Evolutionary conservation across 176 grass and related monocot species (phyloP), one percentile per base, ranked within the genome.

Genomic region (Cenchrus purpureus): DNA sequence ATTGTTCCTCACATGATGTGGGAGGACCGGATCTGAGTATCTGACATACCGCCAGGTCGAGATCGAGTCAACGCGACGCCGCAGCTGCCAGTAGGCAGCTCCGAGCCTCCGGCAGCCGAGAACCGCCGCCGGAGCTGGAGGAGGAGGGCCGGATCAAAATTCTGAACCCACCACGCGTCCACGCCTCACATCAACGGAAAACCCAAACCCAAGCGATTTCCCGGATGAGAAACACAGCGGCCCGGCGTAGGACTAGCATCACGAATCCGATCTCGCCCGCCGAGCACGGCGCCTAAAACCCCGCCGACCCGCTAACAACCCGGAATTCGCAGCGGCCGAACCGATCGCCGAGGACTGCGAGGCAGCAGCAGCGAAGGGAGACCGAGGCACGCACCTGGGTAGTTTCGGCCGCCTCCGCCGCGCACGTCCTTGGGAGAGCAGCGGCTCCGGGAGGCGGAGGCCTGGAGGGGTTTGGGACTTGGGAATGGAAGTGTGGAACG

Each of bases 11-110:
- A 2, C 31, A 19, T 8, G 42, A 19, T 8, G 42, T 12, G 22
- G 14, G 1, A 59, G 15, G 40, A 52, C 14, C n/a, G 76, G 87
- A 89, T 89, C 87, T 79, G 42, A n/a, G 63, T 44, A 82, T 77
- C 79, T 76, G 52, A 16, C 20, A 43, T 11, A 43, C 22, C 46
- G 40, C 13, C 31, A 58, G 50, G 28, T 74, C 6, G 59, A 68
- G 77, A 81, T 89, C 82, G 14, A 81, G 53, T 68, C 61, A 53
- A 60, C 51, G 42, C 51, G 0, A 31, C 34, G 42, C 51, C 12
- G 12, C 6, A 60, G 58, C 29, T 15, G 34, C 44, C 17, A 51
- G 29, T 7, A 54, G 17, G 81, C 60, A 53, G 82, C 79, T 85
- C 77, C 71, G 19, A 85, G 37, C 31, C 62, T 77, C 71, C n/a